Evolutionary conservation across 225 moss, liverwort and hornwort genomes (phyloP).

Genomic region (Physcomitrellopsis africana): DNA sequence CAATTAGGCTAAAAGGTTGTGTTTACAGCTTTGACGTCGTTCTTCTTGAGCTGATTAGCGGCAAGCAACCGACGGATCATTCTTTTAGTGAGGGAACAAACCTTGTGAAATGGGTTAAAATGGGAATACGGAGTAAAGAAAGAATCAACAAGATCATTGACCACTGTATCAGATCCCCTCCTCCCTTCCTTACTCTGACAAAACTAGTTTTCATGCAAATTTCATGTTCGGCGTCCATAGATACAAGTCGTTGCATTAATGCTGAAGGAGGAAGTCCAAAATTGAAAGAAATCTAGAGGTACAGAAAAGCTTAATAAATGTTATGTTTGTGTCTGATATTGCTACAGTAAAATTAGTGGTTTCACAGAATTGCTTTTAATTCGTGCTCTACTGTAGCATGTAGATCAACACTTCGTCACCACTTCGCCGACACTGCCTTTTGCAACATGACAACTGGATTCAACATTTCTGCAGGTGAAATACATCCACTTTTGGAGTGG

Average conservation of each 20-base stretch:
- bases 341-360: too few relatives aligned
- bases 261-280: slow-evolving; percentile 50
- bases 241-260: slow-evolving; percentile 62
- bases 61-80: slow-evolving; percentile 52
- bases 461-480: too few relatives aligned
- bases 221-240: slow-evolving; percentile 47
- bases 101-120: slow-evolving; percentile 57
- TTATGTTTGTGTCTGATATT: too few relatives aligned
- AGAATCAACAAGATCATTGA: slow-evolving; percentile 43
- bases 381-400: too few relatives aligned
- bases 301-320: too few relatives aligned
- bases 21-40: slow-evolving; percentile 69
- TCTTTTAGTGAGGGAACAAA: slow-evolving; percentile 53
- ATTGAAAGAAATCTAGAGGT: neutral
- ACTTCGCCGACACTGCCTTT: too few relatives aligned
- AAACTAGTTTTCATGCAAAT: slow-evolving; percentile 38
- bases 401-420: too few relatives aligned
- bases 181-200: slow-evolving; percentile 44
- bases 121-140: slow-evolving; percentile 35
- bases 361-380: too few relatives aligned
- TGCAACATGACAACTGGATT: too few relatives aligned
- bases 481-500: too few relatives aligned
- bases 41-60: slow-evolving; percentile 57
- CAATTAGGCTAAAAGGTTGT: slow-evolving; percentile 59
- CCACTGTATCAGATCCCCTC: slow-evolving; percentile 34